Conservation (phyloP, 2,329 filamentous ascomycete genomes). For the Fonsecaea multimorphosa region DNA sequence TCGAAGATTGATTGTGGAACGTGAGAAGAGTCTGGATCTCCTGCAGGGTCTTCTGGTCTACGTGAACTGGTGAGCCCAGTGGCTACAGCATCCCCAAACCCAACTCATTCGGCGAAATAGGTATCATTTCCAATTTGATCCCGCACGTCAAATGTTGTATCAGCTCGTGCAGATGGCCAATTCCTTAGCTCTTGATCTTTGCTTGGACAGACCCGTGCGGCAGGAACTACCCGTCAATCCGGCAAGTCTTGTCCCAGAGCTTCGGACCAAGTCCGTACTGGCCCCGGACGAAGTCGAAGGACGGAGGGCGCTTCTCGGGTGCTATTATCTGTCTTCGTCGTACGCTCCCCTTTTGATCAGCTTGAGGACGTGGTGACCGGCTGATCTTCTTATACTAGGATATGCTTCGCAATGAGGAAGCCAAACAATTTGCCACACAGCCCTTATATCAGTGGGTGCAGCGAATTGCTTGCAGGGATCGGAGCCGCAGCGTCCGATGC, state of each 20-base stretch:
- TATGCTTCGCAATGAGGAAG: background rate
- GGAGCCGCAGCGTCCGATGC: constrained; percentile 3
- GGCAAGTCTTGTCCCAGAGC: background rate
- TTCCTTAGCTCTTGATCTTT: background rate
- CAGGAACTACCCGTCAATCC: background rate
- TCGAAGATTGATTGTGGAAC: background rate
- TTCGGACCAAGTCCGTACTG: background rate
- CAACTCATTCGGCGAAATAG: background rate
- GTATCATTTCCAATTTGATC: constrained; percentile 13
- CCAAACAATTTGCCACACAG: constrained; percentile 4
- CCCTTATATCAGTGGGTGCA: background rate
- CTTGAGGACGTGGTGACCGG: background rate
- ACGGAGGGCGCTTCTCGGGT: constrained; percentile 8
- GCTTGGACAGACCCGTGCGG: background rate
- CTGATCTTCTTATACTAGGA: background rate
- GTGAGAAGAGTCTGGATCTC: constrained; percentile 12
- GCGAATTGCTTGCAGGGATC: constrained; percentile 1
- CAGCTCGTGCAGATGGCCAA: constrained; percentile 4
- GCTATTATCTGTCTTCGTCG: constrained; percentile 10
- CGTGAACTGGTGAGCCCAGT: constrained; percentile 4
- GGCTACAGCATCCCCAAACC: background rate
- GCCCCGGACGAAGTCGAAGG: constrained; percentile 1
- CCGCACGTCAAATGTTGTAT: background rate
- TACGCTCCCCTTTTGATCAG: background rate
- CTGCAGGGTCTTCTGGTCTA: constrained; percentile 12